Base-by-base conservation (phyloP, 495 filamentous ascomycete genomes). In the Arthonia radiata region DNA sequence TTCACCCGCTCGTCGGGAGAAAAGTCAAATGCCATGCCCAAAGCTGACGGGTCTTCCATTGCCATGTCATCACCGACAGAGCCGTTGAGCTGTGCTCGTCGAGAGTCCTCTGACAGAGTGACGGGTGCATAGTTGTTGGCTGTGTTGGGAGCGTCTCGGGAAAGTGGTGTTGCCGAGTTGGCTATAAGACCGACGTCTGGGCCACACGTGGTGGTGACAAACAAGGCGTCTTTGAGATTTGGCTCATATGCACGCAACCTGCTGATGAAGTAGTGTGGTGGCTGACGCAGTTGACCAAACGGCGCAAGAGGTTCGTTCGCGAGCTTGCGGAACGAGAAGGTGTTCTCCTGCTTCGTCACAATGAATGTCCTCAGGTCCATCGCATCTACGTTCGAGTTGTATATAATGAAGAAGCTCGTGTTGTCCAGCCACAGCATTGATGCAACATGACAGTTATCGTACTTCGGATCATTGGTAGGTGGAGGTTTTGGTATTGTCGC, bases 351-450 rank as follows among this genome's bases (percentile, higher is more conserved):
- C 27, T 77, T 59, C 3, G 64, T 70, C 27, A 91, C 67, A 23
- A 91, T 49, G 39, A 89, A 69, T 36, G 72, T 86, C 4, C 55
- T 56, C 0, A 78, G 72, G 6, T 57, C 47, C 4, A 63, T 63
- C 23, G 56, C 59, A 30, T 50, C 52, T 16, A 59, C 54, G 33
- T 60, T 57, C 3, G 70, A 62, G 4, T 68, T 82, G 43, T 91
- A 71, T 9, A 76, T 61, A 19, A 65, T 56, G 14, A 93, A 54
- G 41, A 94, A 91, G 6, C 83, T 46, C 44, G 89, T 49, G 34
- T 86, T 90, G 40, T 82, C 75, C 4, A 94, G 56, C 89, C 89
- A 99, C 16, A 56, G 55, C 26, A 94, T 54, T 7, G 75, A 71
- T n/a, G 79, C 77, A 4, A 90, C 78, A 81, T 38, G 11, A 13